A percentile compares a stretch with the other conserved stretches of the same genome.
Conservation (phyloP, 768 basidiomycete species). For the Omphalotus guepiniiformis region DNA sequence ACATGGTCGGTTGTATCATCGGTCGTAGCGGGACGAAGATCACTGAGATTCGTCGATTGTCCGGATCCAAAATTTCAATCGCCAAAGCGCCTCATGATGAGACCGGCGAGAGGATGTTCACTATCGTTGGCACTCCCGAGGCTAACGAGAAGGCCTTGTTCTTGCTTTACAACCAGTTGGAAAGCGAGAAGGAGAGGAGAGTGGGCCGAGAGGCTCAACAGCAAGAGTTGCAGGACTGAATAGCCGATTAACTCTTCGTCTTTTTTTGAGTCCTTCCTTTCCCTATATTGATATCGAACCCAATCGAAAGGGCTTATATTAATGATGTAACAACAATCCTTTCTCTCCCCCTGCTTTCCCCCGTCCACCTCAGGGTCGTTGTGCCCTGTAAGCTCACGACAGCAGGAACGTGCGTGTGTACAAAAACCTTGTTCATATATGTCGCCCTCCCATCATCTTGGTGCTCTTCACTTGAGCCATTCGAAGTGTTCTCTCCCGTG, state of each 20-base stretch:
- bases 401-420: background rate
- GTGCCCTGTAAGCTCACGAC: background rate
- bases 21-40: constrained; percentile 98
- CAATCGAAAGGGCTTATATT: constrained; percentile 6
- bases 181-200: constrained; percentile 93
- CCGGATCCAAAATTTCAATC: constrained; percentile 97
- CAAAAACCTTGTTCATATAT: too few species aligned
- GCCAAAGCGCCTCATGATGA: constrained; percentile 99
- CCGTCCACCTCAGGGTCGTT: background rate
- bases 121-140: constrained; percentile 93
- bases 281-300: constrained; percentile 7
- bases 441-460: constrained; percentile 9
- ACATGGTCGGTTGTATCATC: constrained; percentile 98
- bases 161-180: constrained; percentile 93
- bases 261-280: constrained; percentile 8
- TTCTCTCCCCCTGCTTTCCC: background rate
- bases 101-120: constrained; percentile 99
- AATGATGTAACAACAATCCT: constrained; percentile 8
- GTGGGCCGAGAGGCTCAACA: constrained; percentile 82
- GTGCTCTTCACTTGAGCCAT: constrained; percentile 3
- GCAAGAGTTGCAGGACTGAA: constrained; percentile 51
- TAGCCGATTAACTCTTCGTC: constrained; percentile 3
- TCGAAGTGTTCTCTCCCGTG: constrained; percentile 6
- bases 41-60: constrained; percentile 96
- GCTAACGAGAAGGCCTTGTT: constrained; percentile 98